Conservation (phyloP, 2,329 filamentous ascomycete species). For the Sporothrix brunneoviolacea region DNA sequence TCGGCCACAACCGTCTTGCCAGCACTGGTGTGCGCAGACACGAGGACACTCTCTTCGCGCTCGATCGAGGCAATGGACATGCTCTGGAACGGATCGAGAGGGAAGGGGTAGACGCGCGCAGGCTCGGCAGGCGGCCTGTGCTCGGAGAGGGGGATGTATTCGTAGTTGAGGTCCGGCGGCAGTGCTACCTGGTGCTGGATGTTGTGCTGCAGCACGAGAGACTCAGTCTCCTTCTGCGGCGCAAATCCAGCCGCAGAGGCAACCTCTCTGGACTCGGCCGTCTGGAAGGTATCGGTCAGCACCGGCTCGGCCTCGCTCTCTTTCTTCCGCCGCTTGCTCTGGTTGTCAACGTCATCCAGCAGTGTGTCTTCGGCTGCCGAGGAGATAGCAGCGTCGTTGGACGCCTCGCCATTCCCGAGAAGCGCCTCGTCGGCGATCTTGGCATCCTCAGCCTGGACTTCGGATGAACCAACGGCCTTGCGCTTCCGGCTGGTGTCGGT, state of each 20-base stretch:
- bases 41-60: conserved; percentile 89
- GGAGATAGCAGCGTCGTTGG: conserved; percentile 27
- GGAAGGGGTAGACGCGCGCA: conserved; percentile 78
- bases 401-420: conserved; percentile 27
- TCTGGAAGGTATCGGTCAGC: conserved; percentile 89
- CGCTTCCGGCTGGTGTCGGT: conserved; percentile 68
- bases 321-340: conserved; percentile 58
- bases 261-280: conserved; percentile 86
- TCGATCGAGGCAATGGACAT: conserved; percentile 92
- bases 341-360: conserved; percentile 36
- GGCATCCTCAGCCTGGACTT: background rate
- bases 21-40: conserved; percentile 94
- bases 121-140: conserved; percentile 86
- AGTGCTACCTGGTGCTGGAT: conserved; percentile 97
- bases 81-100: conserved; percentile 94
- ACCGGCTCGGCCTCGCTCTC: conserved; percentile 61
- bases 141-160: conserved; percentile 89
- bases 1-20: conserved; percentile 98
- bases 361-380: conserved; percentile 26
- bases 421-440: conserved; percentile 13
- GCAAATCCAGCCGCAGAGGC: conserved; percentile 67
- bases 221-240: conserved; percentile 54
- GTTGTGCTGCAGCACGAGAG: conserved; percentile 87
- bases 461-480: conserved; percentile 63
- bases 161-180: conserved; percentile 87